Evolutionary conservation across 2,329 filamentous ascomycete genomes (phyloP), one percentile per base, ranked within the genome.

Genomic region (Zalaria sp.): DNA sequence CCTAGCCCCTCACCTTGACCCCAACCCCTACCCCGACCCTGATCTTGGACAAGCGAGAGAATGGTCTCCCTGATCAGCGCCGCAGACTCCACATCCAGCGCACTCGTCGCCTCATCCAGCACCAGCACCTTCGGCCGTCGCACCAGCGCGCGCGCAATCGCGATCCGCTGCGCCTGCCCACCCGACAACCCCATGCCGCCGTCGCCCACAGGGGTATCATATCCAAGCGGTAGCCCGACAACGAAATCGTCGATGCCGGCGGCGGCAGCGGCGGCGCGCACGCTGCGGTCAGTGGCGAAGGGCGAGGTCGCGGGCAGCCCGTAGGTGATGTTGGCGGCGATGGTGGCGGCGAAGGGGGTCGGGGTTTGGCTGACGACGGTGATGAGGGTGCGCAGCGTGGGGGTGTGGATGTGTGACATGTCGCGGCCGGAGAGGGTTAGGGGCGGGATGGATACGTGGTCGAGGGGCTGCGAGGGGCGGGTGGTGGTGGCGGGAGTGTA

Each of bases 61-160:
- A 93, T 68, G 0, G 80, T 80, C 5, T 71, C 61, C 8, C 82
- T 67, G 3, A 95, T 72, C 2, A 71, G 61, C 3, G 69, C 69
- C 0, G 83, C 79, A 34, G 73, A 80, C 49, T 79, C 73, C 0
- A 71, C 68, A 53, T 95, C 88, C 0, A 96, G 66, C 0, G 82
- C 81, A 26, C 79, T 83, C 0, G 88, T 95, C 1, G 87, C 84
- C 62, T 95, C 88, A 52, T 96, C 89, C 2, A 95, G 64, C 2
- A 95, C 72, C 10, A 95, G 63, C 2, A 95, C 66, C 34, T 72
- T 69, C 0, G 87, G 87, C 9, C 70, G 66, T 0, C 85, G 72
- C 0, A 83, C 71, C 0, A 95, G 65, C 0, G 87, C 86, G 1
- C 88, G 70, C 0, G 88, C 86, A 46, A 95, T 87, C 18, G 79